Evolutionary conservation across 768 basidiomycete species (phyloP), one percentile per base, ranked within the genome.

Genomic region (Hygrocybe coccinea): DNA sequence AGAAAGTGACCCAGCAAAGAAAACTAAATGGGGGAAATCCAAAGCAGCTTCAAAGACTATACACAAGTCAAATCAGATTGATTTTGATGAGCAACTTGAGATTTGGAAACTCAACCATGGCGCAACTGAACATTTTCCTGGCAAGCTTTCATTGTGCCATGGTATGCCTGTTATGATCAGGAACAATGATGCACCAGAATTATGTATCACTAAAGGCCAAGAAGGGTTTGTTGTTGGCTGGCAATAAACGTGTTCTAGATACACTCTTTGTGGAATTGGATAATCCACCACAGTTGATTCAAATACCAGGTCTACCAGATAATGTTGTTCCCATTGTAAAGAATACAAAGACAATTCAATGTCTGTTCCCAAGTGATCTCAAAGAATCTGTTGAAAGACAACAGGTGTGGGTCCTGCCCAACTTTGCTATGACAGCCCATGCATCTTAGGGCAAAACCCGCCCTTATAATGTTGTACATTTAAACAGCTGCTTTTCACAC

Each of bases 81-180:
- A 50, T 29, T 24, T 54, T 17, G 29, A 51, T 3, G 12, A 64
- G 5, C 64, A 64, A 53, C 11, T 62, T 12, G 15, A 34, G 17
- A n/a, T 69, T 2, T 71, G 70, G 68, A 44, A 55, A 5, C 47
- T 64, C 12, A 56, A 64, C 10, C 64, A 58, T 38, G 60, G 66
- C 38, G 55, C 59, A 9, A 62, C 65, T 54, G 65, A 65, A 14
- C 59, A 63, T 29, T 50, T 68, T 21, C 64, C 70, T 12, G 69
- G 66, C 21, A 63, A 65, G 25, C 54, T 76, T 2, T 50, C 60
- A 5, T 41, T 71, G 19, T 71, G 69, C 54, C 22, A 65, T n/a
- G 71, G 69, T 1, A 58, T 71, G 47, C 75, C 75, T n/a, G 58
- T 73, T 0, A 67, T 71, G 52, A 66, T 73, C 10, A 49, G 62